A percentile compares a stretch with the other conserved stretches of the same genome.
phyloP scores from a whole-genome alignment of 1,139 yeast species.

The Kodamaea anthophila region DNA sequence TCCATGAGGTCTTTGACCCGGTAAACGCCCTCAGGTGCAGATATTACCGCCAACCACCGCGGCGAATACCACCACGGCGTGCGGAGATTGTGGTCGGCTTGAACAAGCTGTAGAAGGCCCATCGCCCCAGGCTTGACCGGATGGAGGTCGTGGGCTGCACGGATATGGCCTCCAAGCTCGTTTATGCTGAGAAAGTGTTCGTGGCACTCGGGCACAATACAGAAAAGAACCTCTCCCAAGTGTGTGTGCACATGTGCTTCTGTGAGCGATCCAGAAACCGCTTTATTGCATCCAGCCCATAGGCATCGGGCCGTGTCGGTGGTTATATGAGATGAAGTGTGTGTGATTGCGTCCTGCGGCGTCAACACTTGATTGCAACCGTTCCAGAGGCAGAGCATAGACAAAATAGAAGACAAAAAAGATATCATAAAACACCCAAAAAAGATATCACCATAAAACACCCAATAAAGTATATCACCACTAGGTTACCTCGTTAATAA shows the following conservation, averaged over 20 bases:
- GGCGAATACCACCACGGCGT: constrained; percentile 43
- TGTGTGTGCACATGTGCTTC: constrained; percentile 2
- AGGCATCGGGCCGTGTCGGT: no score
- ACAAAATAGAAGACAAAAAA: no score
- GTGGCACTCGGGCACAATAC: constrained; percentile 67
- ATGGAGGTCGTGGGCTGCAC: constrained; percentile 53
- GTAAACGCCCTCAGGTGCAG: constrained; percentile 2
- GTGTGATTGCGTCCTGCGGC: no score
- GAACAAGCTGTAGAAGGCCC: constrained; percentile 24
- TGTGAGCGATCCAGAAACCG: constrained; percentile 1
- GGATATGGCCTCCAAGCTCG: constrained; percentile 58
- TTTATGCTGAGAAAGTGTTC: constrained; percentile 54
- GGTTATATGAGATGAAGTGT: background rate
- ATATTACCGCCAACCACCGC: constrained; percentile 22
- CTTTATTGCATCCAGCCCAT: constrained; percentile 28
- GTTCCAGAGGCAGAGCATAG: no score
- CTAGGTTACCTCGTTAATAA: no score
- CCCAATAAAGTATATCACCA: no score
- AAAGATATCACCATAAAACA: no score
- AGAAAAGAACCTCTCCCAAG: constrained; percentile 52
- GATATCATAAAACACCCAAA: no score
- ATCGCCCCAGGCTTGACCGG: constrained; percentile 25
- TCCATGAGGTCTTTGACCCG: constrained; percentile 13
- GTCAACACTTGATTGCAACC: no score
- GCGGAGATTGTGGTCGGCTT: constrained; percentile 29